These are phyloP conservation scores for Santalum album DNA, from an alignment of 164 flowering plant species.

Conservation along the genomic window DNA sequence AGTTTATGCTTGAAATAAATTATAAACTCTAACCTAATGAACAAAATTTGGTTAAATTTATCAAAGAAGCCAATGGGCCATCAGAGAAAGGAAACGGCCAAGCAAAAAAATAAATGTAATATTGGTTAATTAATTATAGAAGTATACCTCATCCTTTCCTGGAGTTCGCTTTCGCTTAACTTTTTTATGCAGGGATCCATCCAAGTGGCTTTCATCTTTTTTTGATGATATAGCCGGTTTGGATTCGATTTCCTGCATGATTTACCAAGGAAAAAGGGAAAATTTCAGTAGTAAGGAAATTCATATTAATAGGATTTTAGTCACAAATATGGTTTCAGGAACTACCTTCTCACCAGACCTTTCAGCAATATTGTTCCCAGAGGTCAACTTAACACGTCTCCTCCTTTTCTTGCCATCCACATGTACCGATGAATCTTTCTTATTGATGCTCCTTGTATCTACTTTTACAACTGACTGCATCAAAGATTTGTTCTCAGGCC, in stretches of 20 bases:
- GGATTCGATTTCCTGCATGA: constrained; percentile 7
- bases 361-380: constrained; percentile 3
- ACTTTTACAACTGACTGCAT: background rate
- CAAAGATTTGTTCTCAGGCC: constrained; percentile 8
- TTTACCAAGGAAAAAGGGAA: too few species aligned
- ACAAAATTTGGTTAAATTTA: too few species aligned
- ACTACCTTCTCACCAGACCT: constrained; percentile 15
- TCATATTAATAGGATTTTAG: background rate
- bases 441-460: background rate
- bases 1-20: too few species aligned
- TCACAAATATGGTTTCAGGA: background rate
- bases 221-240: background rate
- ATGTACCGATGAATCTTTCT: constrained; percentile 1
- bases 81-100: too few species aligned
- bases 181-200: constrained; percentile 6
- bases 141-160: constrained; percentile 15
- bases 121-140: background rate
- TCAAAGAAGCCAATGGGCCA: too few species aligned
- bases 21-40: too few species aligned
- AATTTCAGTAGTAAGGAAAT: background rate
- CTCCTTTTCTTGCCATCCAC: constrained; percentile 4
- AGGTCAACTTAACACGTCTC: background rate
- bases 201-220: constrained; percentile 4
- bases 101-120: background rate
- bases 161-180: constrained; percentile 10